Evolutionary conservation across 2,329 filamentous ascomycete species (phyloP), one percentile per base, ranked within the genome.

Genomic region (Colletotrichum lupini): DNA sequence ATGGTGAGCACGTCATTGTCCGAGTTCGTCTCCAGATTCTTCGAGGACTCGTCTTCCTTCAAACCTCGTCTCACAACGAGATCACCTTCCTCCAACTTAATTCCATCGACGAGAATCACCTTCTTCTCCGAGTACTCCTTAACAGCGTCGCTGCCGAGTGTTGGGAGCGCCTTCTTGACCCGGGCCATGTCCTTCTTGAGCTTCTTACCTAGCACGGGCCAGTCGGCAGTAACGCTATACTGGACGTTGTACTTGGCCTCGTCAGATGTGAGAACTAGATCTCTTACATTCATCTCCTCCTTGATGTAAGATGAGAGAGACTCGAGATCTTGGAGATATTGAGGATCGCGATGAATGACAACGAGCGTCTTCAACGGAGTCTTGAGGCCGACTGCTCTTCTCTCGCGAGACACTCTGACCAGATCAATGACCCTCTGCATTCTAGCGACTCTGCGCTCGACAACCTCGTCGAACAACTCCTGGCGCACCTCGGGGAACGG

Each of bases 341-440:
- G 88, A 72, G 90, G 86, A 76, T 97, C 94, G 64, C 93, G 90
- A 79, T 98, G 95, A 75, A 98, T 94, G 75, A 98, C 94, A 14
- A 98, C 90, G 32, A 98, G 87, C 0, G 94, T 94, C 87, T 96
- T 97, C 66, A 98, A 86, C 5, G 97, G 97, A 5, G 93, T 97
- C 86, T 98, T 98, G 67, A 98, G 87, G 42, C 94, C 94, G 78
- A 98, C 92, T 57, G 92, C 92, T 73, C 93, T 91, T 64, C 95
- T 91, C 82, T 98, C 97, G 82, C 97, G 90, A 63, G 94, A 95
- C 64, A 96, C 91, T 80, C 97, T 91, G 59, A 91, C 94, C 74
- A 98, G 89, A 79, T 98, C 95, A 81, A 99, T 98, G 80, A 98
- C 95, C 76, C 92, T 93, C 83, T 98, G 96, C 97, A 99, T 98